Evolutionary conservation across 2,329 filamentous ascomycete species (phyloP).

Genomic region (Sporothrix variecibatus): DNA sequence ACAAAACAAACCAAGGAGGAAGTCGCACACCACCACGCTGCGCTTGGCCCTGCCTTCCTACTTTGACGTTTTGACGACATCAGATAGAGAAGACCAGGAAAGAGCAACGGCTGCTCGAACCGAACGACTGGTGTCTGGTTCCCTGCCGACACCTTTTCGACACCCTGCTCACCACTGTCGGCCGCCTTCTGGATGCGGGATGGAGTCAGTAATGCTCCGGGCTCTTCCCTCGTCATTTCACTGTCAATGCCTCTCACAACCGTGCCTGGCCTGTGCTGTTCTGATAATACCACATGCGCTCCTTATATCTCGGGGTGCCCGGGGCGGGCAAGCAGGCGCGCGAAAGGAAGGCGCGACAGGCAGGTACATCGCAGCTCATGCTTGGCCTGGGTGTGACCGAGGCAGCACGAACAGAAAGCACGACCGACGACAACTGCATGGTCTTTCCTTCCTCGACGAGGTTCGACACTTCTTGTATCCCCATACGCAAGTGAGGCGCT

Average conservation of each 20-base stretch:
- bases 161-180: not conserved
- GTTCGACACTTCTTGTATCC: not conserved
- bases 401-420: not conserved
- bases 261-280: conserved; percentile 10
- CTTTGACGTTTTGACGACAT: not conserved
- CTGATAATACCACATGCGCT: conserved; percentile 8
- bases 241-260: conserved; percentile 11
- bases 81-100: not conserved
- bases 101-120: not conserved
- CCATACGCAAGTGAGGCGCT: conserved; percentile 17
- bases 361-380: not conserved
- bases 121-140: conserved; percentile 8
- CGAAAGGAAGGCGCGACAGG: not conserved
- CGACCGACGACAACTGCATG: not conserved
- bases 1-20: conserved; percentile 14
- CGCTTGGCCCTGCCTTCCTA: not conserved
- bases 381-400: not conserved
- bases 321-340: not conserved
- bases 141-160: conserved; percentile 8
- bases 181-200: not conserved
- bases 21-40: conserved; percentile 9
- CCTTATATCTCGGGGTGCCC: conserved; percentile 20
- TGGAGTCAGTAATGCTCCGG: not conserved
- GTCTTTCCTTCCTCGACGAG: not conserved
- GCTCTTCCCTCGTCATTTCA: conserved; percentile 13